Percentiles rank a stretch among this genome's conserved stretches.
Conservation (phyloP, 2,329 filamentous ascomycete genomes). For the Elsinoe ampelina region DNA sequence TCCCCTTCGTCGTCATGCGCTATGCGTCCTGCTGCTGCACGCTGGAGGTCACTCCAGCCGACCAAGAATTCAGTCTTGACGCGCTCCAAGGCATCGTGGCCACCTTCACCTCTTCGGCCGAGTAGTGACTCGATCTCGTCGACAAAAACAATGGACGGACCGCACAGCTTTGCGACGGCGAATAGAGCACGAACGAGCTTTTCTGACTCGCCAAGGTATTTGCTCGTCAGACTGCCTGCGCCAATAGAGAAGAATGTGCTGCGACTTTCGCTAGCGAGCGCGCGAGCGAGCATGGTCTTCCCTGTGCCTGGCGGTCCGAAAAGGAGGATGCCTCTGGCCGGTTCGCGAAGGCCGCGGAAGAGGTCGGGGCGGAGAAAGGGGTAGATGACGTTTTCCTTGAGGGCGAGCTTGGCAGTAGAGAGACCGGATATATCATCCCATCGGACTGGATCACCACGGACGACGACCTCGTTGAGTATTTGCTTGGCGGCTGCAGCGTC, state of each 20-base stretch:
- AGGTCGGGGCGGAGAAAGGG: slow-evolving; percentile 90
- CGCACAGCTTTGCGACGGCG: slow-evolving; percentile 74
- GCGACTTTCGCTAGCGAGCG: slow-evolving; percentile 86
- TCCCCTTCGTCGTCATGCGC: slow-evolving; percentile 35
- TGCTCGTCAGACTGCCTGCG: slow-evolving; percentile 85
- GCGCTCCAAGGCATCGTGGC: slow-evolving; percentile 81
- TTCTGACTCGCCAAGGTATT: slow-evolving; percentile 92
- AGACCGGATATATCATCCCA: slow-evolving; percentile 92
- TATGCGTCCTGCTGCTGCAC: slow-evolving; percentile 80
- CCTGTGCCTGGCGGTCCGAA: slow-evolving; percentile 97
- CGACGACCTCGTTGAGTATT: slow-evolving; percentile 91
- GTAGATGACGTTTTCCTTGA: slow-evolving; percentile 95
- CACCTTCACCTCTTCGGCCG: slow-evolving; percentile 69
- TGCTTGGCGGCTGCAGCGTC: slow-evolving; percentile 77
- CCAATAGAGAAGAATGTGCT: slow-evolving; percentile 97
- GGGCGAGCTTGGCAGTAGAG: slow-evolving; percentile 77
- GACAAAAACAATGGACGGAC: slow-evolving; percentile 95
- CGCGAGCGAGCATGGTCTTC: slow-evolving; percentile 94
- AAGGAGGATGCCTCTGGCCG: slow-evolving; percentile 86
- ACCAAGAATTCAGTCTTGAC: slow-evolving; percentile 98
- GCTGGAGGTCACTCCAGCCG: slow-evolving; percentile 89
- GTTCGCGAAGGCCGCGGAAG: slow-evolving; percentile 91
- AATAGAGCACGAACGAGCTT: slow-evolving; percentile 93
- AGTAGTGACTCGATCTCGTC: slow-evolving; percentile 95
- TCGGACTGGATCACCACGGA: slow-evolving; percentile 86